phyloP scores from a whole-genome alignment of 2,329 filamentous ascomycete species.

The Neonectria punicea region DNA sequence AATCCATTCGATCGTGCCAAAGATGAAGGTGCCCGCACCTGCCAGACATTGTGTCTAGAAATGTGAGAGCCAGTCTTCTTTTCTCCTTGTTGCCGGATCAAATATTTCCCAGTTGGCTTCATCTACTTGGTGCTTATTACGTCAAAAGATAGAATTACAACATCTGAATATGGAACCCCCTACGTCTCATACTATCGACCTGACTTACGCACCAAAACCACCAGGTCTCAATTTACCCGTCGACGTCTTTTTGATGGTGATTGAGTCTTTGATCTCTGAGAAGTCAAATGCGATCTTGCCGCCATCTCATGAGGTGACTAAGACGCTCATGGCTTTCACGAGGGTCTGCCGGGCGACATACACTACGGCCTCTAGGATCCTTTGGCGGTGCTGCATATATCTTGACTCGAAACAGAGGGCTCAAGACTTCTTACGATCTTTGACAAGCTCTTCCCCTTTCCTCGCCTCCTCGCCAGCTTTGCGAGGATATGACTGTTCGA shows the following conservation, averaged over 20 bases:
- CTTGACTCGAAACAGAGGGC: slow-evolving; percentile 18
- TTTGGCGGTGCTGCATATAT: slow-evolving; percentile 28
- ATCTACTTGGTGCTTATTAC: neutral
- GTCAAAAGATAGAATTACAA: neutral
- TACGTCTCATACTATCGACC: neutral
- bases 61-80: no score
- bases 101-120: neutral
- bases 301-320: slow-evolving; percentile 14
- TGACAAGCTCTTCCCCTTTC: neutral
- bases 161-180: neutral
- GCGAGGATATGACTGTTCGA: no score
- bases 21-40: no score
- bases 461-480: neutral
- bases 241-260: slow-evolving; percentile 28
- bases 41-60: no score
- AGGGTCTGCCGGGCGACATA: slow-evolving; percentile 18
- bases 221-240: neutral
- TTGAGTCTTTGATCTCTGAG: slow-evolving; percentile 13
- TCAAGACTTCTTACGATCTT: neutral
- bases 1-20: no score
- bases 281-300: slow-evolving; percentile 11
- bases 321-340: slow-evolving; percentile 21
- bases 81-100: no score
- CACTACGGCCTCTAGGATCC: slow-evolving; percentile 6
- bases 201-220: neutral